Evolutionary conservation across 2,329 filamentous ascomycete species (phyloP), one percentile per base, ranked within the genome.

Genomic region (Cadophora sp.): DNA sequence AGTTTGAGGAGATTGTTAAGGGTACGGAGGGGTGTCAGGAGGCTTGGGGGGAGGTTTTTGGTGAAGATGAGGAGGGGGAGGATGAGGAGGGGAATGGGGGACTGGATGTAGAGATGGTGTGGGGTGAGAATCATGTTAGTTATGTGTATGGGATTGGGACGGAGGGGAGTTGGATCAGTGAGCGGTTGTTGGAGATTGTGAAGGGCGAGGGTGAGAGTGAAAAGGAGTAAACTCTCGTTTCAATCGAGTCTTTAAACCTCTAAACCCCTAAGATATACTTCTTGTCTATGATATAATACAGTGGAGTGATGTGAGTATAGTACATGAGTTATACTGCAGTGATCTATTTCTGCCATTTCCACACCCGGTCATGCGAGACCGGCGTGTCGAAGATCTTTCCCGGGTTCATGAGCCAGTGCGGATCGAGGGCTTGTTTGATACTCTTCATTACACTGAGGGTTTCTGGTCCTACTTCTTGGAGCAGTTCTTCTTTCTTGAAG

Each of bases 351-450:
- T 62, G 60, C 30, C 43, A 55, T 45, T 43, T 62, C 43, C 59
- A 62, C 8, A 39, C 45, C 20, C 59, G 20, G 2, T 20, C 45
- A 18, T 62, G 36, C 16, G n/a, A 11, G 18, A 53, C 41, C 2
- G 62, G 62, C 20, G 62, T 59, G n/a, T 65, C 62, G 22, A 73
- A 69, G 18, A 73, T 70, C 62, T 72, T 74, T 16, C 70, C 72
- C 1, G 93, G 93, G 72, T 97, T 97, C 86, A 97, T 85, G 62
- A 97, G 85, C 91, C 93, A 96, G 58, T 89, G 79, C 0, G 94
- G 93, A 81, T 97, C 94, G 50, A 97, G 81, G 7, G 92, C 87
- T 16, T 81, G 78, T 80, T 97, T 97, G 75, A 97, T 87, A 69
- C 86, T 88, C 75, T 87, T 89, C 94, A 97, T 97, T 22, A 96